A percentile compares a stretch with the other conserved stretches of the same genome.
These are phyloP conservation scores for Alternaria triticina DNA, from an alignment of 2,329 filamentous ascomycete species.

Conservation along the genomic window DNA sequence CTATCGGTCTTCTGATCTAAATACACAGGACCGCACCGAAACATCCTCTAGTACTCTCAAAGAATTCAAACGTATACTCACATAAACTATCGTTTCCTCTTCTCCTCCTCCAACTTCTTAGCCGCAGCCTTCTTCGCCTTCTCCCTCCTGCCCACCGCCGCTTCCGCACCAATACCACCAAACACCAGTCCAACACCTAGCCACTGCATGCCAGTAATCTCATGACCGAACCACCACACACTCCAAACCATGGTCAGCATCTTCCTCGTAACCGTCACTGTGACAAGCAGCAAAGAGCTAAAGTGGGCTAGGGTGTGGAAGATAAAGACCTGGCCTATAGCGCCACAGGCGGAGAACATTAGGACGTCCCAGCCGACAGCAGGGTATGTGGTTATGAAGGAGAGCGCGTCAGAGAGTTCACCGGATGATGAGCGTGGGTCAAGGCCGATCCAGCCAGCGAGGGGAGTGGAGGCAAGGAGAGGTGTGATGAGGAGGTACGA, in stretches of 20 bases:
- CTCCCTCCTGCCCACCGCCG: slow-evolving; percentile 77
- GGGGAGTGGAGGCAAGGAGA: slow-evolving; percentile 70
- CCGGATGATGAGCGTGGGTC: slow-evolving; percentile 47
- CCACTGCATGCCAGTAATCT: slow-evolving; percentile 88
- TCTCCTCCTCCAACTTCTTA: slow-evolving; percentile 48
- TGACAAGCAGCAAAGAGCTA: slow-evolving; percentile 87
- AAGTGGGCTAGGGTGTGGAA: slow-evolving; percentile 92
- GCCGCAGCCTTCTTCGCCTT: slow-evolving; percentile 80
- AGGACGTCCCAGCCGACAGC: slow-evolving; percentile 85
- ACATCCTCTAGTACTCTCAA: background rate
- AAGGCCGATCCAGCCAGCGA: slow-evolving; percentile 53
- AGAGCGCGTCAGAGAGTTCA: slow-evolving; percentile 81
- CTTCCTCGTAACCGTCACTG: slow-evolving; percentile 95
- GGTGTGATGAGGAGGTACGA: slow-evolving; percentile 80
- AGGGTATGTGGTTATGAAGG: slow-evolving; percentile 81
- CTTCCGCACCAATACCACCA: slow-evolving; percentile 92
- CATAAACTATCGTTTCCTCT: slow-evolving; percentile 17
- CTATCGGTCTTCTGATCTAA: background rate
- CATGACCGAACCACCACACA: slow-evolving; percentile 92
- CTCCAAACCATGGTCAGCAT: slow-evolving; percentile 99
- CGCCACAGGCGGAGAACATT: slow-evolving; percentile 87
- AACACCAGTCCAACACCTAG: slow-evolving; percentile 91
- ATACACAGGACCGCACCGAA: background rate
- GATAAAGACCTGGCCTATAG: slow-evolving; percentile 95
- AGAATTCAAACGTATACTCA: background rate